phyloP scores from a whole-genome alignment of 768 basidiomycete genomes.

The Dacryopinax primogenitus region DNA sequence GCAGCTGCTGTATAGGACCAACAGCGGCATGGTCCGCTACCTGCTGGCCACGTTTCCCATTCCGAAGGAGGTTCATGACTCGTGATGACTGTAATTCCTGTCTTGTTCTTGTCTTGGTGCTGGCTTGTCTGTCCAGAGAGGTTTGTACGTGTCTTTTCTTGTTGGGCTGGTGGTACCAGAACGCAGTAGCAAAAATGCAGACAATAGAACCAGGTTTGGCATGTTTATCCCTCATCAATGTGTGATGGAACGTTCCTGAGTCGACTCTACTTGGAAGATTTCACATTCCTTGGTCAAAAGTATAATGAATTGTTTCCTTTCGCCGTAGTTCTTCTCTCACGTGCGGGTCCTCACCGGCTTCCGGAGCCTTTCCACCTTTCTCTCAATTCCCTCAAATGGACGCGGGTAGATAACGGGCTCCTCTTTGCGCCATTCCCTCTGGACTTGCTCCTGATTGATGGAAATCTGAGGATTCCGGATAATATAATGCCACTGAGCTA shows the following conservation, averaged over 20 bases:
- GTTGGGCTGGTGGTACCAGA: background rate
- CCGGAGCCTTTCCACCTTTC: background rate
- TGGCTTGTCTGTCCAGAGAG: background rate
- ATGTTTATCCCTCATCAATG: too few relatives aligned
- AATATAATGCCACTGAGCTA: too few relatives aligned
- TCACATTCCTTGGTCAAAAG: too few relatives aligned
- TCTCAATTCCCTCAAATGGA: background rate
- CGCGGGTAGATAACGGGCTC: slow-evolving; percentile 10
- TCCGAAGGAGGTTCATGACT: background rate
- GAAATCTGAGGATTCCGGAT: too few relatives aligned
- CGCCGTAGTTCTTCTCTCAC: background rate
- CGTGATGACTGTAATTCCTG: slow-evolving; percentile 5
- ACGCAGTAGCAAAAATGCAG: slow-evolving; percentile 7
- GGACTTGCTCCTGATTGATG: background rate
- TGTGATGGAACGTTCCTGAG: background rate
- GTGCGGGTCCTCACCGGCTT: background rate
- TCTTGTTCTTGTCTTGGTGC: background rate
- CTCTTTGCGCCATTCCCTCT: background rate
- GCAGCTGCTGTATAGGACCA: background rate
- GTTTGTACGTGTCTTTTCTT: background rate
- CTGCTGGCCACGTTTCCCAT: background rate
- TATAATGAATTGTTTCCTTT: background rate
- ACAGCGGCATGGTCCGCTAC: background rate
- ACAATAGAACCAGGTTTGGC: background rate
- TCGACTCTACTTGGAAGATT: too few relatives aligned